Base-by-base conservation (phyloP, 176 grass and related monocot genomes). In the Hsuehochloa calcarea region DNA sequence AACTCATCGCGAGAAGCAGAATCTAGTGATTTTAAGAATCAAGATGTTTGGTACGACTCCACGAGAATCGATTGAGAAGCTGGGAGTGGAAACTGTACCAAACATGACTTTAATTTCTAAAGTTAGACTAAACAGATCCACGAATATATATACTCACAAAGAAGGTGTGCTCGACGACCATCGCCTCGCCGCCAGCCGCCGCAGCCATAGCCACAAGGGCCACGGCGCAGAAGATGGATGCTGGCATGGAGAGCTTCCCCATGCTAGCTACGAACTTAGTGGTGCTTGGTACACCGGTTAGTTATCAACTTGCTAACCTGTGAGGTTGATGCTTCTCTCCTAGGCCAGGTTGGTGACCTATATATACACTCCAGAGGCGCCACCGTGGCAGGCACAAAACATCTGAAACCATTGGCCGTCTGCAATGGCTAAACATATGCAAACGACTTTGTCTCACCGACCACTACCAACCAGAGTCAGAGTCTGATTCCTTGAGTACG, bases 111-210 rank as follows among this genome's bases (percentile, higher is more conserved):
- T n/a, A 34, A 49, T 49, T 49, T 49, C 13, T 25, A 5, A 12
- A 60, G 56, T 3, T 11, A 4, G 9, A 25, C 3, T 14, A 34
- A 15, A 51, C 15, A 46, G 49, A 50, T 1, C 19, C 19, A 2
- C 2, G 52, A 60, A 66, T 16, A 10, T 10, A 22, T 27, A 8
- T 72, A 29, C 69, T 27, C 13, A 72, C 79, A 3, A 84, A n/a
- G 11, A 84, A 84, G 45, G 22, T 84, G 72, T 84, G 82, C 22
- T 84, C 72, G n/a, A 84, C 72, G 8, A 76, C 60, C 0, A 71
- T 44, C 6, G 55, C 68, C 17, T 83, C 40, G 1, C 68, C 17
- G 45, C 58, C 45, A 13, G 7, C 58, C 8, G 29, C 41, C 5
- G 29, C 70, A 0, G 59, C 70, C 8, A 84, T 22, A 3, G 59